Base-by-base conservation (phyloP, 352 stramenopile genomes). In the Phytophthora syringae region DNA sequence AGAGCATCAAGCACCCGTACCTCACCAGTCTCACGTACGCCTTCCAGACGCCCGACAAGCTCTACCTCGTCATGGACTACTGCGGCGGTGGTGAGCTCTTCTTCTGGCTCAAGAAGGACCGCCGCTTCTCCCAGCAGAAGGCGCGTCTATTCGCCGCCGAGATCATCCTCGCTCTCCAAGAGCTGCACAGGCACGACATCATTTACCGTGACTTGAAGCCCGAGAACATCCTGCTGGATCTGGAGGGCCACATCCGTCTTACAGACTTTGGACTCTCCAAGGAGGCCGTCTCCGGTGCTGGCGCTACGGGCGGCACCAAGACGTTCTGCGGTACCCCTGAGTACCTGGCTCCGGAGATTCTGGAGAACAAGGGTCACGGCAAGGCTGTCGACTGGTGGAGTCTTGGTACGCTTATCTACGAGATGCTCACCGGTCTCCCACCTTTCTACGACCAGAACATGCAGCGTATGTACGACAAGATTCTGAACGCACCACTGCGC, bases 201-300 rank as follows among this genome's bases (percentile, higher is more conserved):
- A 97, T 99, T 34, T 98, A 99, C 82, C 86, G 93, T 77, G 96
- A 99, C 72, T 81, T 99, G 37, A 99, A 99, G 81, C 96, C 96
- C 2, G 95, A 98, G 70, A 99, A 99, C 78, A 94, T 98, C 40
- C 77, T 97, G 52, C 77, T 98, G 30, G 96, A 99, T 65, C 77
- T 94, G 24, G 91, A 98, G 54, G 95, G 94, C 43, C 95, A 98
- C 81, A 90, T 98, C 53, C 89, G 92, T 43, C 76, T 99, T 25
- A 98, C 96, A 20, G 93, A 98, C 74, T 98, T 98, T 66, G 96
- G 93, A 58, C 87, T 98, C n/a, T 96, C 84, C 49, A 98, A 98
- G 76, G 89, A 97, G 52, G 91, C 89, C 9, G 89, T 98, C 13
- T 92, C 84, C 7, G 88, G 92, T 43, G 86, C 88, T 34, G 89